Evolutionary conservation across 805 yeast species (phyloP).

Genomic region (Lipomyces orientalis): DNA sequence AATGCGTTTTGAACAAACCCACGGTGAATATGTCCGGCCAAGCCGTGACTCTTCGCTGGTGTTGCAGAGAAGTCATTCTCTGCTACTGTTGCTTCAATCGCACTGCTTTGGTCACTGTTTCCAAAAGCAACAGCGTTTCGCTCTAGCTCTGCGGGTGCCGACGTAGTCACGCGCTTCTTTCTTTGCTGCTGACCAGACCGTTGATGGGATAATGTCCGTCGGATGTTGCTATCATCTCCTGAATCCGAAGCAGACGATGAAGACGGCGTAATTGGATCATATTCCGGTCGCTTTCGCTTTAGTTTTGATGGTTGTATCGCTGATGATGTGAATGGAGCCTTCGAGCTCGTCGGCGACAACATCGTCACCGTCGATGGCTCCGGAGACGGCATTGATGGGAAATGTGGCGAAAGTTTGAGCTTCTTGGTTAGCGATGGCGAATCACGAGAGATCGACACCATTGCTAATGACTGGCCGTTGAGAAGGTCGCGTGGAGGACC

Average conservation of each 20-base stretch:
- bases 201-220: neutral
- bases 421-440: slow-evolving; percentile 12
- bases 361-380: slow-evolving; percentile 9
- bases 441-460: slow-evolving; percentile 19
- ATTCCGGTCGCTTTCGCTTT: slow-evolving; percentile 9
- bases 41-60: neutral
- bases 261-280: slow-evolving; percentile 12
- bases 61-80: neutral
- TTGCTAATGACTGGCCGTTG: neutral
- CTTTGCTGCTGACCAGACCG: neutral
- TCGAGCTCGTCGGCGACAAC: slow-evolving; percentile 3
- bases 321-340: neutral
- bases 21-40: slow-evolving; percentile 32
- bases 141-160: neutral
- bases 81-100: neutral
- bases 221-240: slow-evolving; percentile 5
- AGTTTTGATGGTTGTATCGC: neutral
- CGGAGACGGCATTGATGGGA: slow-evolving; percentile 9
- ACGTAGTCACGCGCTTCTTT: neutral
- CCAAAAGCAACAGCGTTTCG: neutral
- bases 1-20: slow-evolving; percentile 68
- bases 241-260: slow-evolving; percentile 13
- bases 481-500: neutral
- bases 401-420: neutral
- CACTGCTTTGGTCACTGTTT: neutral